Base-by-base conservation (phyloP, 2,329 filamentous ascomycete species). In the Aspergillus flavus region DNA sequence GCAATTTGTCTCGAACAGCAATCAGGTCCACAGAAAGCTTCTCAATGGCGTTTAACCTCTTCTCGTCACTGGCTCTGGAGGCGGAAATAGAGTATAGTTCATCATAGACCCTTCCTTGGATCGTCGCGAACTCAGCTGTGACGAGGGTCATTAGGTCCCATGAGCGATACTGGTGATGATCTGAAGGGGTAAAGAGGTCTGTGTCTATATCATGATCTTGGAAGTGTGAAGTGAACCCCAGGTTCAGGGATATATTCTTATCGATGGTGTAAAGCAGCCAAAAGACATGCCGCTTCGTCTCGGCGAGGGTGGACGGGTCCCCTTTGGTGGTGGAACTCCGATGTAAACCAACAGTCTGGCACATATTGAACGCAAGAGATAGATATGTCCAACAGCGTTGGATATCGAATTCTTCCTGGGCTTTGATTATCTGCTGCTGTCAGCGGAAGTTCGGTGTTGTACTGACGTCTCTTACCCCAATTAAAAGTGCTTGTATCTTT, bases 131-230 rank as follows among this genome's bases (percentile, higher is more conserved):
- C 30, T 73, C 66, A 4, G 68, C 61, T 12, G 63, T 68, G 10
- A 69, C 66, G 11, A 73, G 62, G 4, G 65, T 64, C 60, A 72
- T 71, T 28, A 71, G 48, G 48, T 73, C 71, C 71, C 71, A 73
- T 1, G 71, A 64, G 5, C 58, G 61, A 19, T 68, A 62, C 16
- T 61, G 63, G 3, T 67, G 62, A 21, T 73, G 61, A 5, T 60
- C 32, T 0, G 70, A 72, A 1, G 69, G 66, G 0, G 56, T 60
- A 45, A 71, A 71, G 0, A 67, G 56, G 3, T 67, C 67, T 1
- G 67, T 61, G 43, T 73, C 71, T 19, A 73, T 71, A 32, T 73
- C 71, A 50, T 73, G 69, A 41, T 73, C 70, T n/a, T 72, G 70
- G 23, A 73, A 69, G 43, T 71, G 69, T 1, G 71, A 71, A 2